Base-by-base conservation (phyloP, 2,329 filamentous ascomycete species). In the Fusarium bactridioides region DNA sequence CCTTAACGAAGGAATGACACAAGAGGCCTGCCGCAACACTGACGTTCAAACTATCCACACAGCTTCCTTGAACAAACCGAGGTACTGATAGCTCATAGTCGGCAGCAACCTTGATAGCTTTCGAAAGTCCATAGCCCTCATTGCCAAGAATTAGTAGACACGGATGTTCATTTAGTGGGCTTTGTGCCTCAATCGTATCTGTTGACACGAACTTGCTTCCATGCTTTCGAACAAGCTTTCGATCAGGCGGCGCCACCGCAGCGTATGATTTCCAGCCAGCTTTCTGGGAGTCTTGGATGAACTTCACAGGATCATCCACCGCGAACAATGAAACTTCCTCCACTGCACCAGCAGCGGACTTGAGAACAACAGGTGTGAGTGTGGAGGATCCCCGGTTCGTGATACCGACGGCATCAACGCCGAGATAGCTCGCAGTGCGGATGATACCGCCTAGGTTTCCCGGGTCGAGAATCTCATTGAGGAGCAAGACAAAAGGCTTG, bases 371-470 rank as follows among this genome's bases (percentile, higher is more conserved):
- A 0, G 94, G 88, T 12, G 91, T 93, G 67, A 98, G 84, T 0
- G 90, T 88, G 0, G 95, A 93, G 21, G 92, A 93, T 76, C 90
- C 92, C 66, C 90, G 89, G 35, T 88, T 90, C 6, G 94, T 93
- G 61, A 97, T 90, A 5, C 90, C 90, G 25, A 99, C 89, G 9
- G 93, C 95, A 61, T 95, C 93, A 10, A 94, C 92, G 27, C 95
- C 95, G n/a, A 98, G 88, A 80, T 96, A 98, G 77, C 94, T 92
- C 5, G 94, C 94, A 10, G 94, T 94, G 40, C 96, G 92, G 47
- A 98, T 86, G 67, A 98, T 95, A 27, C 91, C 94, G 45, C 96
- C 96, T 2, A 98, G 84, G 78, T 99, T 99, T 31, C 94, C 94
- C 1, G 94, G 93, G 78, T 99, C 95, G 15, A 94, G 83, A 41